These are phyloP conservation scores for Spirogloea muscicola DNA, from an alignment of 139 green algal genomes.

Conservation along the genomic window DNA sequence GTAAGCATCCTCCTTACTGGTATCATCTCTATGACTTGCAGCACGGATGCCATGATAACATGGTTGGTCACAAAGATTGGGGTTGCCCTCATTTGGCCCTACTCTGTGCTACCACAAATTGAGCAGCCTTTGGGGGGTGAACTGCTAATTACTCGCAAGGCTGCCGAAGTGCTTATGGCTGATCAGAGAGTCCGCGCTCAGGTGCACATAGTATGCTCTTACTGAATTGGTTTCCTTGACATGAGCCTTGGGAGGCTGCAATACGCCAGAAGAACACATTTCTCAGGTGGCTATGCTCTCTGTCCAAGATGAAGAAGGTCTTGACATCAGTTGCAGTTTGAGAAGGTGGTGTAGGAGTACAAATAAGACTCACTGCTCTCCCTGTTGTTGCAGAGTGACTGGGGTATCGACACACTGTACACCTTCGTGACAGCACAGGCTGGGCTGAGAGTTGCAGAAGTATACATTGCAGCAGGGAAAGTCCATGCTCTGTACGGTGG, in stretches of 20 bases:
- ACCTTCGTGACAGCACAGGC: constrained; percentile 40
- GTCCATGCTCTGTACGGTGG: constrained; percentile 41
- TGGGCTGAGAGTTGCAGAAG: constrained; percentile 21
- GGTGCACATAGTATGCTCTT: no score
- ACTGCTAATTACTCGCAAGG: constrained; percentile 27
- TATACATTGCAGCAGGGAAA: constrained; percentile 37
- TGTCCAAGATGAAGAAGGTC: no score
- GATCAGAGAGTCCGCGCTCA: constrained; percentile 35
- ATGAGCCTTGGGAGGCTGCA: no score
- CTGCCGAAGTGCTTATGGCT: constrained; percentile 7
- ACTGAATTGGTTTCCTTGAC: no score
- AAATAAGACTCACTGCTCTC: no score
- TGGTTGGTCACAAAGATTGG: constrained; percentile 46
- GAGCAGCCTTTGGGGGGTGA: constrained; percentile 41
- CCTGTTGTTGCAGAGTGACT: no score
- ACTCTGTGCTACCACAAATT: constrained; percentile 33
- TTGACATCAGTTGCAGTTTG: no score
- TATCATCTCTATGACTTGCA: no score
- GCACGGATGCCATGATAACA: constrained; percentile 44
- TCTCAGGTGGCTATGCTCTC: no score
- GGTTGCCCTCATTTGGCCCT: constrained; percentile 33
- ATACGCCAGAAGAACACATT: no score
- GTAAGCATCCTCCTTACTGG: no score
- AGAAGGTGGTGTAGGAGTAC: no score
- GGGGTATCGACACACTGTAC: constrained; percentile 46